These are phyloP conservation scores for Amanita brunnescens DNA, from an alignment of 768 basidiomycete genomes.

Conservation along the genomic window DNA sequence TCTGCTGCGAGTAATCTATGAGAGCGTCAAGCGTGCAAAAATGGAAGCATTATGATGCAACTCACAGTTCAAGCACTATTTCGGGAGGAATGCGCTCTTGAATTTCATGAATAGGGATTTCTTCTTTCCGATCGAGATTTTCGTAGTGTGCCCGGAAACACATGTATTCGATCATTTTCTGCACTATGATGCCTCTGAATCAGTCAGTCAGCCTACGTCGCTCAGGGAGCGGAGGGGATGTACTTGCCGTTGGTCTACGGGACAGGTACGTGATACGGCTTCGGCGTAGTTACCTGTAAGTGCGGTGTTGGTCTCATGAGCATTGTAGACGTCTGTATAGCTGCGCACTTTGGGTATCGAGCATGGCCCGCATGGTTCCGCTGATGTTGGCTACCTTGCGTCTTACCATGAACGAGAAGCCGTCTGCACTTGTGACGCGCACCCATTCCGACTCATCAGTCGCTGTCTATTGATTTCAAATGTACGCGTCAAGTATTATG, in stretches of 20 bases:
- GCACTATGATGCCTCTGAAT: conserved; percentile 58
- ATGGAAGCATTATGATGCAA: conserved; percentile 11
- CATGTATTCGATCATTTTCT: conserved; percentile 88
- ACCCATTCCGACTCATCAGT: conserved; percentile 48
- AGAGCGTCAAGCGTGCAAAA: neutral
- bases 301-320: neutral
- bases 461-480: neutral
- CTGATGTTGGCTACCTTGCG: conserved; percentile 70
- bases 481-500: neutral
- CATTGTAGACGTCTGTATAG: neutral
- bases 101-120: conserved; percentile 69
- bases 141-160: conserved; percentile 76
- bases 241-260: conserved; percentile 61
- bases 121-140: conserved; percentile 61
- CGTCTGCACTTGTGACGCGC: conserved; percentile 67
- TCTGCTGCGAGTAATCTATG: conserved; percentile 54
- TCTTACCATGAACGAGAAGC: conserved; percentile 71
- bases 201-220: neutral
- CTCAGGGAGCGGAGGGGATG: neutral
- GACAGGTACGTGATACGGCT: conserved; percentile 60
- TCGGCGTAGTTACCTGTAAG: conserved; percentile 63
- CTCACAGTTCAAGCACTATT: conserved; percentile 83
- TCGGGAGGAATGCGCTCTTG: conserved; percentile 79
- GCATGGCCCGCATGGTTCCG: conserved; percentile 74
- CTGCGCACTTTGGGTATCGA: conserved; percentile 58